Evolutionary conservation across 768 basidiomycete genomes (phyloP).

Genomic region (Tylopilus balloui): DNA sequence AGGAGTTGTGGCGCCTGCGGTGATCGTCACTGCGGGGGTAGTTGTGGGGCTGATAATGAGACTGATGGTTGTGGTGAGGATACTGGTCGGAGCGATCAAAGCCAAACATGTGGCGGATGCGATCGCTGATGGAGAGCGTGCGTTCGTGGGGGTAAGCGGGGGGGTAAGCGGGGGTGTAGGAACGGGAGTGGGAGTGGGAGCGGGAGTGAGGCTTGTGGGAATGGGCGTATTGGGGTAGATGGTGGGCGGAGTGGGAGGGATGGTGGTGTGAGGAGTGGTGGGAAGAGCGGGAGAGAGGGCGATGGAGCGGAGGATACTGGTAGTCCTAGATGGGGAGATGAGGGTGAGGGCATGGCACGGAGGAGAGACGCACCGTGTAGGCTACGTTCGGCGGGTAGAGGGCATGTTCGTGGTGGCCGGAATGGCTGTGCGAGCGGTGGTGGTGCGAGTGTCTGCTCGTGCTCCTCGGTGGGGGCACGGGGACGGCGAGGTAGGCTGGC

Average conservation of each 20-base stretch:
- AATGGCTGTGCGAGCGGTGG: constrained; percentile 10
- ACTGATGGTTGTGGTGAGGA: constrained; percentile 2
- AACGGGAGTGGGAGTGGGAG: constrained; percentile 11
- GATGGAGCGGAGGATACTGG: constrained; percentile 13
- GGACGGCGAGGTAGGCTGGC: constrained; percentile 13
- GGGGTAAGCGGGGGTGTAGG: constrained; percentile 8
- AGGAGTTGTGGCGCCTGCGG: constrained; percentile 27
- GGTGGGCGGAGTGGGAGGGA: constrained; percentile 19
- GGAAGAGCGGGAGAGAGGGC: constrained; percentile 7
- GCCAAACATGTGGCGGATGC: constrained; percentile 38
- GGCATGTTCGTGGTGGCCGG: background rate
- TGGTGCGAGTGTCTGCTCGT: constrained; percentile 17
- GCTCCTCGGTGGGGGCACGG: constrained; percentile 6
- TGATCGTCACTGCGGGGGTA: constrained; percentile 3
- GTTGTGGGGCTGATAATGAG: constrained; percentile 1
- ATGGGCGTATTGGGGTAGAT: constrained; percentile 9
- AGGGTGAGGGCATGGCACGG: background rate
- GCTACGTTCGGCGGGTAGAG: background rate
- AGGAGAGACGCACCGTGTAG: constrained; percentile 18
- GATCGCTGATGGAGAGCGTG: constrained; percentile 32
- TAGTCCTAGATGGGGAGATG: constrained; percentile 11
- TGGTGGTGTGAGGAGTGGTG: constrained; percentile 14
- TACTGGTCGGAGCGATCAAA: constrained; percentile 14
- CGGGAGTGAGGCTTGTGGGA: constrained; percentile 15
- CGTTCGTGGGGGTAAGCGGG: constrained; percentile 13